Conservation (phyloP, 129 eudicot species). For the Arctium lappa region DNA sequence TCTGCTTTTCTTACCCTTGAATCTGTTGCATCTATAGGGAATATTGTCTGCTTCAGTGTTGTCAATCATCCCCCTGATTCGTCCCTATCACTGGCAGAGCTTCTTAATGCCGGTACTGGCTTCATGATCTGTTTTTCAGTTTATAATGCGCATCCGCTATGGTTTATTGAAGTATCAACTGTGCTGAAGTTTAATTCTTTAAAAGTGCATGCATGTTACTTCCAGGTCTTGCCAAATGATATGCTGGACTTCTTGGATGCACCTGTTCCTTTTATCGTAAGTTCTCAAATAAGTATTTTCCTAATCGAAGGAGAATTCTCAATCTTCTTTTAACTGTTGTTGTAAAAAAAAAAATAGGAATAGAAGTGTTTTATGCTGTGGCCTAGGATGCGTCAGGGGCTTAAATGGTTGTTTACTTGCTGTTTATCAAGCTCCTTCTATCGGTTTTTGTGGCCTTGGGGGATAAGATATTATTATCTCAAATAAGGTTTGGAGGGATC, state of each 20-base stretch:
- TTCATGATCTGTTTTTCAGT: background rate
- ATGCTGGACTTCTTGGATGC: conserved; percentile 99
- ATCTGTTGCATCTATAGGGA: conserved; percentile 55
- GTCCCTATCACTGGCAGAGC: conserved; percentile 99
- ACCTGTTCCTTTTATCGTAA: conserved; percentile 95
- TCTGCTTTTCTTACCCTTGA: background rate
- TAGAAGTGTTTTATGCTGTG: background rate
- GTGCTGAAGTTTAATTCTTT: background rate
- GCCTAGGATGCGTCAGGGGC: background rate
- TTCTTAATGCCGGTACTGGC: conserved; percentile 87
- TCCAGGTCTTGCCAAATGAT: conserved; percentile 93
- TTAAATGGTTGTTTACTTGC: background rate
- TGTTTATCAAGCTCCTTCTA: background rate
- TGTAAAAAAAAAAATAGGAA: background rate
- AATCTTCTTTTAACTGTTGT: background rate
- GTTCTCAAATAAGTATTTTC: conserved; percentile 19
- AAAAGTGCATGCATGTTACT: conserved; percentile 4
- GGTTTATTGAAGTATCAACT: background rate
- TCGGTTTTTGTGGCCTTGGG: background rate
- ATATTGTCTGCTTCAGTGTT: conserved; percentile 80
- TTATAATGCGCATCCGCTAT: background rate
- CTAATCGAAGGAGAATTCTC: background rate
- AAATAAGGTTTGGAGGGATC: no score
- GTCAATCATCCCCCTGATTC: conserved; percentile 86
- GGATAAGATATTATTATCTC: no score